Base-by-base conservation (phyloP, 1,284 basidiomycete species). In the Exobasidium cylindrosporum region DNA sequence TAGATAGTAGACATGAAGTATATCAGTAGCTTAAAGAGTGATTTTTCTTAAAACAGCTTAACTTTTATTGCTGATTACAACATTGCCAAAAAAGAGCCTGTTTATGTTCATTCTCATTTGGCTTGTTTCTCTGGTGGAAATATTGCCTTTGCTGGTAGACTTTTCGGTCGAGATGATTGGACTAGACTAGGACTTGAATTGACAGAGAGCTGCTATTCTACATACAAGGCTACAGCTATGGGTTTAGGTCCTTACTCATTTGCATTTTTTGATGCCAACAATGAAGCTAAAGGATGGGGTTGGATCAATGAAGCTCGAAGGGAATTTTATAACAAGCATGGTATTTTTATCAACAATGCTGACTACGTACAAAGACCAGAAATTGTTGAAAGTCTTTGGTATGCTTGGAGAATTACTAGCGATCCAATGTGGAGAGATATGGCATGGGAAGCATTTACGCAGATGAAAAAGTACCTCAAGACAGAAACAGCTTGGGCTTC, bases 401-500 rank as follows among this genome's bases (percentile, higher is more conserved):
- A 68, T 50, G 63, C 60, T 17, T 77, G 64, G 32, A 62, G 75
- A 11, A 65, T 69, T 26, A 76, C 72, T 1, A 72, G 74, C n/a
- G 68, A 77, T 53, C n/a, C 62, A 17, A 56, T 58, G 23, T 72
- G 94, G 78, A 87, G 94, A 28, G 86, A 89, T 43, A 85, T 87
- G 72, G 92, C 90, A 17, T 96, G 93, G 92, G 77, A 83, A 55
- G 92, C 95, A 62, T 96, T 95, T 83, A 82, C 89, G 76, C 86
- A 91, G 1, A 94, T 96, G 70, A 85, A 93, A 73, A 86, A 87
- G 76, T 86, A 93, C 77, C 92, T 90, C 77, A 83, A 84, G n/a
- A 62, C 61, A 6, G 35, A 31, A 13, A 55, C 57, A 17, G 35
- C 35, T 7, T 58, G 65, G 21, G 67, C 70, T 3, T 62, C 61